Evolutionary conservation across 768 basidiomycete genomes (phyloP).

Genomic region (Flagelloscypha sp.): DNA sequence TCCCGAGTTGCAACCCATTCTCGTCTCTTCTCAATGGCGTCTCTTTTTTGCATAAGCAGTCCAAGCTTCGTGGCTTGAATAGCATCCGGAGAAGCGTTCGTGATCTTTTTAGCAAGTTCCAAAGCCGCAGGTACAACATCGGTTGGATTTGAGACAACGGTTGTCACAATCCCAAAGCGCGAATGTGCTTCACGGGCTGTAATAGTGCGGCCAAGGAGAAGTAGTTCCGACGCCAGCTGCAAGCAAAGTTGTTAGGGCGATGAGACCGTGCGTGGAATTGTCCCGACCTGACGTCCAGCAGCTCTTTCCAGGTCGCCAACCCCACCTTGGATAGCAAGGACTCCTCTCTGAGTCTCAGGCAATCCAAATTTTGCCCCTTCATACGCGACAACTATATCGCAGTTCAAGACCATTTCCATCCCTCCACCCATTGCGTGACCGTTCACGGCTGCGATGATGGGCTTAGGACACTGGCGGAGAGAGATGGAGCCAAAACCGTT

Average conservation of each 20-base stretch:
- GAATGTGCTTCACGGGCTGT: conserved; percentile 58
- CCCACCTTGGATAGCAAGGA: conserved; percentile 67
- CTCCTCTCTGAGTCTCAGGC: conserved; percentile 74
- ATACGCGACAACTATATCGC: conserved; percentile 66
- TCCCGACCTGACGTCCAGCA: conserved; percentile 68
- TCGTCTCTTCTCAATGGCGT: conserved; percentile 45
- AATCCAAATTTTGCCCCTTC: conserved; percentile 63
- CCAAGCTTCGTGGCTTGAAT: conserved; percentile 72
- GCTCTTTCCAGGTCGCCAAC: no score
- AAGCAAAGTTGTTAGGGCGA: conserved; percentile 13
- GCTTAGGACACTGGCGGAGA: conserved; percentile 60
- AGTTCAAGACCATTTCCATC: conserved; percentile 62
- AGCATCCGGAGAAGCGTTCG: conserved; percentile 67
- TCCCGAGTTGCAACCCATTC: conserved; percentile 36
- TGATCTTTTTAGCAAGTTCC: conserved; percentile 50
- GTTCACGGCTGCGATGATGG: conserved; percentile 73
- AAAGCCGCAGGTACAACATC: conserved; percentile 57
- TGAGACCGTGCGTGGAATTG: conserved; percentile 8
- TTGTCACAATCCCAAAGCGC: conserved; percentile 70
- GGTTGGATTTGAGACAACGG: conserved; percentile 47
- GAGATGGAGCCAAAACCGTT: conserved; percentile 73
- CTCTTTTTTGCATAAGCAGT: conserved; percentile 46
- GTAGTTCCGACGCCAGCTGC: conserved; percentile 70
- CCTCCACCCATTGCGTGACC: conserved; percentile 56
- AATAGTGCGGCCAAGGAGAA: conserved; percentile 64